Base-by-base conservation (phyloP, 1,284 basidiomycete genomes). In the Ceratobasidium sp. region DNA sequence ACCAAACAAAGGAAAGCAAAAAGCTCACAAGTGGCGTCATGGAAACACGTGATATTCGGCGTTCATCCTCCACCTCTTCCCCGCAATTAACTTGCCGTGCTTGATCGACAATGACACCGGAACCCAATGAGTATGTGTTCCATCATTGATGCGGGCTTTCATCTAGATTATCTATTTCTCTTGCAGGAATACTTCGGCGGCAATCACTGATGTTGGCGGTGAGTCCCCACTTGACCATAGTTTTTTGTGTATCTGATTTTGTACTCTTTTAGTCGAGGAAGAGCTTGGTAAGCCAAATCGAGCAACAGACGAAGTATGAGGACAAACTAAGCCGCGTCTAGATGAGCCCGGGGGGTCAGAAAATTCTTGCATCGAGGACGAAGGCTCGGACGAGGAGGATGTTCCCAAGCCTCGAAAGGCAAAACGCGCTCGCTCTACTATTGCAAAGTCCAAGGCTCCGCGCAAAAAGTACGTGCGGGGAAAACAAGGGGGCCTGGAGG, bases 401-500 rank as follows among this genome's bases (percentile, higher is more conserved):
- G 55, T 38, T 14, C n/a, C n/a, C n/a, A 6, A 3, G 16, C 9
- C 32, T 21, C 55, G 18, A 14, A 13, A 9, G 2, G 23, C 8
- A 7, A 58, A 58, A 41, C 55, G 55, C n/a, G n/a, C 35, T 9
- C 55, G 52, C 18, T 14, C 8, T 18, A 5, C 32, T 41, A 16
- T 4, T 7, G 23, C 32, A 18, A 41, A 30, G 14, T 21, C 32
- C 11, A 16, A 16, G n/a, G n/a, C n/a, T 32, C 55, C 55, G 21
- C 30, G 55, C 30, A 58, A 58, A n/a, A 4, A 38, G 16, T n/a
- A n/a, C n/a, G 55, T 41, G 5, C 11, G 35, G 55, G 32, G 59
- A 1, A 62, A 62, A 46, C 59, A 62, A 18, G 59, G 59, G 1
- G 41, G 41, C 4, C 16, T 62, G 41, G 13, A 62, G 23, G 59